Evolutionary conservation across 345 rosid genomes (phyloP), one percentile per base, ranked within the genome.

Genomic region (Gossypium rotundifolium): DNA sequence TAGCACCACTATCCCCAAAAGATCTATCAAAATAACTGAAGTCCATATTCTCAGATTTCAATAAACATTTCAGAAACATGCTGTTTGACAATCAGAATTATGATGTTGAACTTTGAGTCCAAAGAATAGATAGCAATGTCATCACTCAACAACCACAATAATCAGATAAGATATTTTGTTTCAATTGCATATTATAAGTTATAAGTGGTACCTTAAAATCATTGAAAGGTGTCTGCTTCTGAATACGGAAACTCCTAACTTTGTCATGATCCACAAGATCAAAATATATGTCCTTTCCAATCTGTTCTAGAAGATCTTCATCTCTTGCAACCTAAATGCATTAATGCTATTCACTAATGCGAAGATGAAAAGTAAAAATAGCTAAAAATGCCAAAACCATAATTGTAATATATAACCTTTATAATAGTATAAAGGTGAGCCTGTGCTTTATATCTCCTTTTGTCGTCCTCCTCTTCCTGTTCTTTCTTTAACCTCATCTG

Each of bases 211-310:
- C 99, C 99, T 95, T 95, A 77, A 94, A 93, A 68, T 73, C 78
- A 78, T 17, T 82, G 80, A 95, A 95, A 13, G 89, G 87, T 3
- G 82, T 87, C 76, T 93, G 98, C 77, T 95, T 93, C 83, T 91
- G 97, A 75, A 95, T 84, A 48, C 98, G 98, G 72, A 95, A 95
- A 80, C 91, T 95, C 44, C 84, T 86, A 68, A 95, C 96, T 88
- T 93, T 95, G 74, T 93, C 98, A 82, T 95, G 98, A 85, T 95
- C 97, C 78, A 95, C 98, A 77, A 95, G 97, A 78, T 95, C 99
- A 82, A 95, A 95, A 79, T 87, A 95, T 75, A 88, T 90, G 79
- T 90, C 96, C 84, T 79, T 91, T 72, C 99, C 99, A 79, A 93
- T 90, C 84, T 95, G 99, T 78, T 90, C 93, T 33, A 71, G 77